A percentile compares a stretch with the other conserved stretches of the same genome.
These are phyloP conservation scores for Glycine tomentella DNA, from an alignment of 306 rosid species.

Conservation along the genomic window DNA sequence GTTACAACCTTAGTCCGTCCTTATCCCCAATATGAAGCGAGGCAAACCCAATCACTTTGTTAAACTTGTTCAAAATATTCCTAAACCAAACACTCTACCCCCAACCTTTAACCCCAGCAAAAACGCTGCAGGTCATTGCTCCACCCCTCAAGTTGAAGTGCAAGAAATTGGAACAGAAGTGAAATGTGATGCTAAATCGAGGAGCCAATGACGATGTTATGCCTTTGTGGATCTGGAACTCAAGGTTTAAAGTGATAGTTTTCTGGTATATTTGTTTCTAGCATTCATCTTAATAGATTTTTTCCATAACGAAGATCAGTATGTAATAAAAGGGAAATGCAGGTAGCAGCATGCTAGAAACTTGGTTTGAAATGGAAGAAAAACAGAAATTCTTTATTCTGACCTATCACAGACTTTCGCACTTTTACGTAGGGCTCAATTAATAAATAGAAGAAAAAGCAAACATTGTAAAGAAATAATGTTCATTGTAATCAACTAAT, in stretches of 20 bases:
- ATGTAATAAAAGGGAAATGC: background rate
- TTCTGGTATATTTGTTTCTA: background rate
- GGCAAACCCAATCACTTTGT: too few species aligned
- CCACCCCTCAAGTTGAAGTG: too few species aligned
- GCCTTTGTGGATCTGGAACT: too few species aligned
- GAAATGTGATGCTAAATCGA: too few species aligned
- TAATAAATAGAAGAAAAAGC: background rate
- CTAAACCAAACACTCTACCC: too few species aligned
- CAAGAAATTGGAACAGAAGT: too few species aligned
- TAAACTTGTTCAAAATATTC: too few species aligned
- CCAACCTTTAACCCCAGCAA: too few species aligned
- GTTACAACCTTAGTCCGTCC: too few species aligned
- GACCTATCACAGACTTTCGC: background rate
- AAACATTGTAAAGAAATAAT: background rate
- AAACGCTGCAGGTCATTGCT: too few species aligned
- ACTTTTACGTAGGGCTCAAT: conserved; percentile 5
- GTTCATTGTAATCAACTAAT: conserved; percentile 20
- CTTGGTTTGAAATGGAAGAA: background rate
- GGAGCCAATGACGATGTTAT: too few species aligned
- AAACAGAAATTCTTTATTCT: background rate
- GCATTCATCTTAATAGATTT: background rate
- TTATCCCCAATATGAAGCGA: too few species aligned
- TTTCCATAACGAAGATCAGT: conserved; percentile 7
- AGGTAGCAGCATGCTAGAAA: background rate
- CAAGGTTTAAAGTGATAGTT: conserved; percentile 4